A percentile compares a stretch with the other conserved stretches of the same genome.
Evolutionary conservation across 768 basidiomycete species (phyloP).

Genomic region (Hygrophoropsis aurantiaca): DNA sequence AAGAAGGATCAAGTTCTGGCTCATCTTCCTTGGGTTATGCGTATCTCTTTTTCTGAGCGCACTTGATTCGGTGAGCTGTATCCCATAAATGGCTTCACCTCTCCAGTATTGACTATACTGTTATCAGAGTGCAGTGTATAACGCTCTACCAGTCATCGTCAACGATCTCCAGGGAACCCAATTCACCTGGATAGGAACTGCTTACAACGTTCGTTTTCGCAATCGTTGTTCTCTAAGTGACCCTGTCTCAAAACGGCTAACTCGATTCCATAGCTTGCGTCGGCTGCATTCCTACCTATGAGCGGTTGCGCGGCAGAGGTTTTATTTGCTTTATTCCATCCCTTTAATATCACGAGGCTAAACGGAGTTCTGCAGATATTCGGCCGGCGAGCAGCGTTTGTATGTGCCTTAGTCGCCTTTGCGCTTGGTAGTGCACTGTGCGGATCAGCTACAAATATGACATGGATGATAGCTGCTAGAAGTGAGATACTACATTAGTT

Average conservation of each 20-base stretch:
- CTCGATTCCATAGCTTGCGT: conserved; percentile 21
- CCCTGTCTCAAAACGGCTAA: too few relatives aligned
- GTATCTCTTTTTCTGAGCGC: conserved; percentile 29
- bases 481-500: conserved; percentile 12
- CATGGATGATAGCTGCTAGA: conserved; percentile 42
- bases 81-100: neutral
- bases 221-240: too few relatives aligned
- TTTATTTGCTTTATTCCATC: conserved; percentile 1
- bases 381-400: conserved; percentile 34
- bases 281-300: conserved; percentile 41
- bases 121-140: conserved; percentile 33
- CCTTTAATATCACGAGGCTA: conserved; percentile 5
- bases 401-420: conserved; percentile 34
- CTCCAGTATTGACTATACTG: too few relatives aligned
- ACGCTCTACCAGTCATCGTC: conserved; percentile 44
- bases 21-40: conserved; percentile 29
- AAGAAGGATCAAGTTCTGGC: conserved; percentile 25
- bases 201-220: conserved; percentile 35
- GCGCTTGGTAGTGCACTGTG: conserved; percentile 43
- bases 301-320: conserved; percentile 35
- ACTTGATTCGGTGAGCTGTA: conserved; percentile 21
- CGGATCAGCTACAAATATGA: conserved; percentile 41
- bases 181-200: conserved; percentile 46
- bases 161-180: conserved; percentile 34
- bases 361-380: conserved; percentile 36